phyloP scores from a whole-genome alignment of 495 filamentous ascomycete species.

The Ramalina intermedia region DNA sequence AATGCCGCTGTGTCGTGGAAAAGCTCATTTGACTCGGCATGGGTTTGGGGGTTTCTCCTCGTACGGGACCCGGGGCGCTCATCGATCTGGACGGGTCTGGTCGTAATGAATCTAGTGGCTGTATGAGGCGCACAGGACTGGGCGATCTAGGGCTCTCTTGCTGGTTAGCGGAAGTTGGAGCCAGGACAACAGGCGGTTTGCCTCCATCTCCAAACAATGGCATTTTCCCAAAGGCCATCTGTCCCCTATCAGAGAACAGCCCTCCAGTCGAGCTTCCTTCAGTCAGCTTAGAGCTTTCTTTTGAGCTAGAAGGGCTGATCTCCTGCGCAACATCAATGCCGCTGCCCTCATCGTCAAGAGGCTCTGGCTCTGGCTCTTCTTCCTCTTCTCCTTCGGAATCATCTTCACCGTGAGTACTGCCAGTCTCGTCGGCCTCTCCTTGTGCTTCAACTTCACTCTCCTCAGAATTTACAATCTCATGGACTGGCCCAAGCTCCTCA shows the following conservation, averaged over 20 bases:
- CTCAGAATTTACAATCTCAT: neutral
- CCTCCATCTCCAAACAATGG: slow-evolving; percentile 53
- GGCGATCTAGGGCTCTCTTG: slow-evolving; percentile 59
- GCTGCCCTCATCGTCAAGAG: slow-evolving; percentile 42
- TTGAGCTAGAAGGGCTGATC: slow-evolving; percentile 37
- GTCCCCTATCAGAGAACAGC: slow-evolving; percentile 25
- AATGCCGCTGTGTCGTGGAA: slow-evolving; percentile 10
- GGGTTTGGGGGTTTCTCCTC: slow-evolving; percentile 22
- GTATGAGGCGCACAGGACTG: slow-evolving; percentile 50
- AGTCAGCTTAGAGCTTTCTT: slow-evolving; percentile 42
- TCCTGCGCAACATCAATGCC: slow-evolving; percentile 54
- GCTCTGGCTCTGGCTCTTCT: slow-evolving; percentile 25
- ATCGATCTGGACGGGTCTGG: slow-evolving; percentile 40
- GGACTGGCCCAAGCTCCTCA: too few relatives aligned
- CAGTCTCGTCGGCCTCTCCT: slow-evolving; percentile 25
- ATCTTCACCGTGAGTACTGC: slow-evolving; percentile 4
- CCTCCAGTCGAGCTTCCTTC: slow-evolving; percentile 54
- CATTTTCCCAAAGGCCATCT: slow-evolving; percentile 18
- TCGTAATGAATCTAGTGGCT: slow-evolving; percentile 31
- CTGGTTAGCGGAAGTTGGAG: slow-evolving; percentile 38
- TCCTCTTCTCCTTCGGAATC: slow-evolving; percentile 19
- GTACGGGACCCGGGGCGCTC: slow-evolving; percentile 37
- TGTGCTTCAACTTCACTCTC: slow-evolving; percentile 22
- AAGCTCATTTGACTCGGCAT: slow-evolving; percentile 7
- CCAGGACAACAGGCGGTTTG: slow-evolving; percentile 29